Percentiles rank a stretch among this genome's conserved stretches.
Evolutionary conservation across 768 basidiomycete species (phyloP).

Genomic region (Rhodotorula graminis): DNA sequence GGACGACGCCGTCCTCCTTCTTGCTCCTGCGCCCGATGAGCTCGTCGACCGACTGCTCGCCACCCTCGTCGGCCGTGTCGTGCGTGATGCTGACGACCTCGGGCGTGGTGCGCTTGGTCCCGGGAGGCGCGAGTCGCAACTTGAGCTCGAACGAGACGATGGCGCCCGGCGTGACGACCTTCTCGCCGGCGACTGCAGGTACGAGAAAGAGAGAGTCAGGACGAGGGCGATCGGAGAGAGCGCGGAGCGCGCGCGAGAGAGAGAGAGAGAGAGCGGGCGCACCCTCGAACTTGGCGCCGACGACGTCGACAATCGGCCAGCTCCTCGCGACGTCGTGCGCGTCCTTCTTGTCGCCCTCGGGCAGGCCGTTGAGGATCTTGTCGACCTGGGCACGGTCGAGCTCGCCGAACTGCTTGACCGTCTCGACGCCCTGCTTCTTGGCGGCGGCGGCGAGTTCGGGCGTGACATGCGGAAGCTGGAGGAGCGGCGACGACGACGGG

Average conservation of each 20-base stretch:
- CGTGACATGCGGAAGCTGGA: slow-evolving; percentile 71
- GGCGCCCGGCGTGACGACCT: slow-evolving; percentile 75
- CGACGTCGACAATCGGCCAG: slow-evolving; percentile 73
- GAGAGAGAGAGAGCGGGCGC: slow-evolving; percentile 25
- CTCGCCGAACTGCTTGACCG: slow-evolving; percentile 34
- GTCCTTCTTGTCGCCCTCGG: slow-evolving; percentile 45
- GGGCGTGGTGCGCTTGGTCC: slow-evolving; percentile 34
- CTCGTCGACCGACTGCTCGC: slow-evolving; percentile 63
- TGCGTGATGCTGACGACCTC: slow-evolving; percentile 45
- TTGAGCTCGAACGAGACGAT: slow-evolving; percentile 83
- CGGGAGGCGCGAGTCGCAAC: slow-evolving; percentile 64
- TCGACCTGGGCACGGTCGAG: slow-evolving; percentile 32
- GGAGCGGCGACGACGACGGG: slow-evolving; percentile 50
- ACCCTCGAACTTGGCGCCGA: slow-evolving; percentile 84
- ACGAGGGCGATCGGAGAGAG: not conserved
- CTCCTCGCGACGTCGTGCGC: slow-evolving; percentile 62
- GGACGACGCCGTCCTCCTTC: slow-evolving; percentile 44
- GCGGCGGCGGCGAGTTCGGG: slow-evolving; percentile 48
- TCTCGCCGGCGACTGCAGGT: slow-evolving; percentile 69
- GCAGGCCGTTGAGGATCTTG: slow-evolving; percentile 19
- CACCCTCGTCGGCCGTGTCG: slow-evolving; percentile 48
- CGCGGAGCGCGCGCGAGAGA: not conserved
- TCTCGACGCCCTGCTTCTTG: slow-evolving; percentile 36
- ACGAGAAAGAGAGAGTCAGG: too few species aligned
- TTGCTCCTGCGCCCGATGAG: slow-evolving; percentile 64